Evolutionary conservation across 352 stramenopile genomes (phyloP), one percentile per base, ranked within the genome.

Genomic region (Globisporangium canariense): DNA sequence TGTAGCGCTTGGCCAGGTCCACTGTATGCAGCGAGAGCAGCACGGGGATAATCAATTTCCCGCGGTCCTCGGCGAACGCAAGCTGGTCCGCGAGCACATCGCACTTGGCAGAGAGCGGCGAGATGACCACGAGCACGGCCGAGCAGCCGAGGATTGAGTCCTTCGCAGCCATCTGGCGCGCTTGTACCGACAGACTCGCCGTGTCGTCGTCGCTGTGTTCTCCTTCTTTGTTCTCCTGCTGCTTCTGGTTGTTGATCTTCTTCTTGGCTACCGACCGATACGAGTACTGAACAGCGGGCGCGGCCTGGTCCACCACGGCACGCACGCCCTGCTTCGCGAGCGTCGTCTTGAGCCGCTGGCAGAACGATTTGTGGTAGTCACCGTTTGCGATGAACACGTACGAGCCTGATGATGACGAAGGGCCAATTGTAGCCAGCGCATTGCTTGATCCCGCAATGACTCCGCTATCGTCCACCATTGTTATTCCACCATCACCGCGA

Each of bases 331-430:
- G 68, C 66, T 89, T 86, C 6, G 73, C 63, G 3, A 93, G 59
- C 32, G 81, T 63, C n/a, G 76, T 79, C n/a, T 81, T 74, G 0
- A 94, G 61, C 14, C 71, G 73, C 59, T 77, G 60, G 25, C 80
- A 91, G 62, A 95, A 93, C 3, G 75, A 70, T 41, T 70, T 62
- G 50, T 95, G 85, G 58, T 77, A 91, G 68, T 93, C 85, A 16
- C 83, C 85, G 46, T 93, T 83, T 0, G 77, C 77, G 41, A 95
- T 87, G 49, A 90, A 93, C 22, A 95, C 78, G 55, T 85, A 91
- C 22, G 77, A 49, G 0, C 41, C 46, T 4, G 54, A 38, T 2
- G 55, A 38, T 1, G 55, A 63, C 16, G 36, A 28, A 28, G 25
- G 25, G 25, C 25, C 25, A 2, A 28, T 28, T 28, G 25, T 28